Base-by-base conservation (phyloP, 495 filamentous ascomycete species). In the Neurospora sp. region DNA sequence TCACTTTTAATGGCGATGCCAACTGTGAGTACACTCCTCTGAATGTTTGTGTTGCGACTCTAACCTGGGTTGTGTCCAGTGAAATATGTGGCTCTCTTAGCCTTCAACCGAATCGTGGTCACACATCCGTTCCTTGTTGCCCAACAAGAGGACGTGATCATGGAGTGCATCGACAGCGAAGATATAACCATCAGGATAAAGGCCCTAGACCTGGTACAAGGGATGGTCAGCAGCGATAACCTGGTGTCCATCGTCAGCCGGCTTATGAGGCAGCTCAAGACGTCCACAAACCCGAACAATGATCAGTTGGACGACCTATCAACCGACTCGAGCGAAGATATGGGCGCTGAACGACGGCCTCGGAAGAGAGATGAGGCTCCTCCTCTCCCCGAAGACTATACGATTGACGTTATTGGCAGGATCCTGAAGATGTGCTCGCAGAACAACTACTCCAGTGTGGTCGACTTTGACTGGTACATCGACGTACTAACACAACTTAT, bases 381-480 rank as follows among this genome's bases (percentile, higher is more conserved):
- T 3, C 82, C 84, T 5, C 83, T 98, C 18, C 93, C 96, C 6
- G 89, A 92, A 72, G 93, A 96, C 66, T 98, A 98, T 80, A 90
- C 89, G 44, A 80, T 90, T 12, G 91, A 91, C 74, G 92, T 97
- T 39, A 90, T 97, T 38, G 86, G 87, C 42, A 87, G 91, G 62
- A 93, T 98, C 72, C 78, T 98, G 27, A 90, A 92, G 72, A 96
- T 99, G 87, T 98, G 96, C 81, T 93, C 92, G n/a, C 88, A 90
- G 69, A 90, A 93, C 74, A 97, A 93, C 72, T 99, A 98, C 80
- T 86, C 89, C 18, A 92, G 92, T 77, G 82, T 98, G 69, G 83
- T 83, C 66, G 96, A 99, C 79, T 98, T 99, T 79, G 96, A 97
- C 74, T 99, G 96, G 96, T 98, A 98, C 83, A 89, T 98, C 70